Evolutionary conservation across 495 filamentous ascomycete species (phyloP).

Genomic region (Xeromyces bisporus): DNA sequence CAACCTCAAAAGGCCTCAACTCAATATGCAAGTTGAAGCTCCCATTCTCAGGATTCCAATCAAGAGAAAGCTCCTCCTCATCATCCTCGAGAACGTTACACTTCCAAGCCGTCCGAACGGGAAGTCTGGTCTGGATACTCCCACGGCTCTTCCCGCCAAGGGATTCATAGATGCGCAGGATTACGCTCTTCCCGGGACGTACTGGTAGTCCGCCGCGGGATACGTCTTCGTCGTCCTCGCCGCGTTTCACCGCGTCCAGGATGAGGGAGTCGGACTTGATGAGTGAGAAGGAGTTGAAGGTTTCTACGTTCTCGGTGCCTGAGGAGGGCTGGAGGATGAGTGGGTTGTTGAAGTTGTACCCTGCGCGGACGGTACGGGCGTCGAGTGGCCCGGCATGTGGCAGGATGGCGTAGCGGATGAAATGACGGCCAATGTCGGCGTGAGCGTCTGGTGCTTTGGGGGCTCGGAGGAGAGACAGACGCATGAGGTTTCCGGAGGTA

Average conservation of each 20-base stretch:
- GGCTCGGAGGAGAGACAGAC: constrained; percentile 70
- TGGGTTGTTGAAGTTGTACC: constrained; percentile 80
- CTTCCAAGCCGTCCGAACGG: constrained; percentile 61
- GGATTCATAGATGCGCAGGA: constrained; percentile 76
- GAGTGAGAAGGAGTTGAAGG: constrained; percentile 37
- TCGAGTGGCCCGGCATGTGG: constrained; percentile 62
- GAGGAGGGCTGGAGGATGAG: constrained; percentile 31
- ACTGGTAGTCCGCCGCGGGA: constrained; percentile 49
- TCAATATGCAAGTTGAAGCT: constrained; percentile 39
- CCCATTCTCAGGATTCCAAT: constrained; percentile 25
- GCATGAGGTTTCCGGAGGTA: constrained; percentile 79
- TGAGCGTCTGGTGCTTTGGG: constrained; percentile 95
- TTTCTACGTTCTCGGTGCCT: constrained; percentile 4
- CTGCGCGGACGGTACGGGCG: constrained; percentile 59
- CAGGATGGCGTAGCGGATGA: constrained; percentile 79
- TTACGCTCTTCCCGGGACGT: constrained; percentile 57
- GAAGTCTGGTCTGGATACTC: constrained; percentile 43
- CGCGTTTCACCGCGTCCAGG: constrained; percentile 75
- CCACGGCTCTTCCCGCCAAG: constrained; percentile 68
- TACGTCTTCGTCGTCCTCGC: constrained; percentile 89
- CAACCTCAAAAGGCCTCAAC: constrained; percentile 78
- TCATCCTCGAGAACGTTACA: constrained; percentile 54
- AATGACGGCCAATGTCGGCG: constrained; percentile 88
- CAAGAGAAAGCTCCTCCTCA: constrained; percentile 34
- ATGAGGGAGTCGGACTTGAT: constrained; percentile 44